These are phyloP conservation scores for Aurifilum marmelostoma DNA, from an alignment of 2,329 filamentous ascomycete genomes.

Conservation along the genomic window DNA sequence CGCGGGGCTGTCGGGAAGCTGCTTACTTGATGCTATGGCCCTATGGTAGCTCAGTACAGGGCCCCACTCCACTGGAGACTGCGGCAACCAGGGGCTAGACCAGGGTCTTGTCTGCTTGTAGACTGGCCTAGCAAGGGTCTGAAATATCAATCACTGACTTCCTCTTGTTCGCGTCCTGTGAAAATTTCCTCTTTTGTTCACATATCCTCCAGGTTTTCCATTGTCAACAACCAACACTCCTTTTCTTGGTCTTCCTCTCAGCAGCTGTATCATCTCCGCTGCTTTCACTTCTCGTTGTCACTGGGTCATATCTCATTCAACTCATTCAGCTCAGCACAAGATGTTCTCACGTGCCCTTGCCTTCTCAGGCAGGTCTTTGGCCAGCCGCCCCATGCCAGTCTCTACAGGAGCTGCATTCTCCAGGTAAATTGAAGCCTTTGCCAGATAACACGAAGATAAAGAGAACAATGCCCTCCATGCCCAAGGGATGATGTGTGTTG, in stretches of 20 bases:
- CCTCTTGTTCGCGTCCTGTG: not conserved
- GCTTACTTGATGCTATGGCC: not conserved
- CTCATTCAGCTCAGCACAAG: not conserved
- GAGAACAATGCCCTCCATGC: not conserved
- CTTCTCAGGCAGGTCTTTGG: slow-evolving; percentile 11
- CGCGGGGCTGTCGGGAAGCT: slow-evolving; percentile 1
- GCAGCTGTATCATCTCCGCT: not conserved
- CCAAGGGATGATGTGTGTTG: not conserved
- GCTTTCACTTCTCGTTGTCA: not conserved
- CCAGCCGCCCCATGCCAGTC: slow-evolving; percentile 1
- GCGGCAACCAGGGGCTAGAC: not conserved
- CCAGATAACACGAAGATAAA: not conserved
- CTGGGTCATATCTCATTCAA: not conserved
- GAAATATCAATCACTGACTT: slow-evolving; percentile 5
- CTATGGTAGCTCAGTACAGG: not conserved
- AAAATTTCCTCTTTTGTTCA: slow-evolving; percentile 16
- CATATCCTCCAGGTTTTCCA: not conserved
- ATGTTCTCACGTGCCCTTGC: slow-evolving; percentile 16
- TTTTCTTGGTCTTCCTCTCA: not conserved
- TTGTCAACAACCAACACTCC: not conserved
- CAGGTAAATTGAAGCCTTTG: slow-evolving; percentile 14
- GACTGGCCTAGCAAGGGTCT: slow-evolving; percentile 2
- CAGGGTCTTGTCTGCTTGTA: not conserved
- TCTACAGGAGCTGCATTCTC: slow-evolving; percentile 11
- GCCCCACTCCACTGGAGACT: not conserved